phyloP scores from a whole-genome alignment of 139 green algal species.

The Tetradesmus lagerheimii region DNA sequence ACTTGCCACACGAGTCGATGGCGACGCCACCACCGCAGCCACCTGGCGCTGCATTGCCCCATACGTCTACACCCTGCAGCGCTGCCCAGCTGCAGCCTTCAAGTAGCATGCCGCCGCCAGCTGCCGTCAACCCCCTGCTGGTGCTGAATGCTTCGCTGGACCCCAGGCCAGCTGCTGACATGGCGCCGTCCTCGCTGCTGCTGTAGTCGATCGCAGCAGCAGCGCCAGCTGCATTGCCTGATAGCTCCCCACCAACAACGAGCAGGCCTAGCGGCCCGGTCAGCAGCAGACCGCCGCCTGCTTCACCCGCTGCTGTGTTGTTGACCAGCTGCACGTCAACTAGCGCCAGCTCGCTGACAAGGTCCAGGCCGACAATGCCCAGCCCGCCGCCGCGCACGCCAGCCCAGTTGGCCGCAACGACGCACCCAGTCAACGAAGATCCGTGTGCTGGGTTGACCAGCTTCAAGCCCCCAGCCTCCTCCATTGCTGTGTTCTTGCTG shows the following conservation, averaged over 20 bases:
- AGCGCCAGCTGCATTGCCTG: slow-evolving; percentile 32
- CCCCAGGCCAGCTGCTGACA: not conserved
- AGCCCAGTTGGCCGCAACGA: not conserved
- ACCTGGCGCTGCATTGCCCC: slow-evolving; percentile 35
- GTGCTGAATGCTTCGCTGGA: not conserved
- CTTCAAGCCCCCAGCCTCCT: slow-evolving; percentile 43
- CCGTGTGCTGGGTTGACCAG: slow-evolving; percentile 12
- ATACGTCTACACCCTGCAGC: slow-evolving; percentile 24
- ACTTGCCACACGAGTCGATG: not conserved
- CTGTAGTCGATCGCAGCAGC: slow-evolving; percentile 21
- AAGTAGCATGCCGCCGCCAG: slow-evolving; percentile 28
- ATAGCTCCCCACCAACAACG: slow-evolving; percentile 27
- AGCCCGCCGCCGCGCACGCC: slow-evolving; percentile 32
- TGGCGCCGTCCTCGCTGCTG: not conserved
- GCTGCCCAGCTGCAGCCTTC: slow-evolving; percentile 12
- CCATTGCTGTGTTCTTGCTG: slow-evolving; percentile 24
- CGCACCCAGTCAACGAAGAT: not conserved
- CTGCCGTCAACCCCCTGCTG: not conserved
- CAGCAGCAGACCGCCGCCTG: slow-evolving; percentile 22
- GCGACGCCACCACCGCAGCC: slow-evolving; percentile 35
- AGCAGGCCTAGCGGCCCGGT: slow-evolving; percentile 33
- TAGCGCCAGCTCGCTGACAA: not conserved
- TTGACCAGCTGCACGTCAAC: slow-evolving; percentile 21
- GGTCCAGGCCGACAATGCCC: slow-evolving; percentile 6
- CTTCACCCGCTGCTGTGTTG: slow-evolving; percentile 40